A percentile compares a stretch with the other conserved stretches of the same genome.
These are phyloP conservation scores for Penstemon newberryi DNA, from an alignment of 257 asterid genomes.

Conservation along the genomic window DNA sequence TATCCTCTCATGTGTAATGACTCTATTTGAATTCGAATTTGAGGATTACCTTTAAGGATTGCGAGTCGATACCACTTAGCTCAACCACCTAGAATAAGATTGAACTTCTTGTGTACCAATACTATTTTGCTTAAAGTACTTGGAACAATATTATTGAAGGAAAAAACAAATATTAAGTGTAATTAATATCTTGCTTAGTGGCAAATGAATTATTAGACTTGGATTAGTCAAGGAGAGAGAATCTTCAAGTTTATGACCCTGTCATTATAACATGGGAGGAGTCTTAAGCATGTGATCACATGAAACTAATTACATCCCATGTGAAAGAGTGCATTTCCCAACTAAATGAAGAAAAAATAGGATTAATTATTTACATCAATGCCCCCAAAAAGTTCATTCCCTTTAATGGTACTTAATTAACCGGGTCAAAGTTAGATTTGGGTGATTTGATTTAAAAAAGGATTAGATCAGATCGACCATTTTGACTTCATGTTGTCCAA, in stretches of 20 bases:
- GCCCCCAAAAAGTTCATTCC: constrained; percentile 31
- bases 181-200: constrained; percentile 19
- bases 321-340: constrained; percentile 46
- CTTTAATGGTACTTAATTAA: background rate
- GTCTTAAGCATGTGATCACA: constrained; percentile 68
- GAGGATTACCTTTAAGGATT: too few relatives aligned
- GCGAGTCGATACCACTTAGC: too few relatives aligned
- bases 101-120: background rate
- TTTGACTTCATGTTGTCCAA: too few relatives aligned
- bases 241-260: constrained; percentile 31
- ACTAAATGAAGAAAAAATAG: constrained; percentile 27
- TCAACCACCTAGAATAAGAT: too few relatives aligned
- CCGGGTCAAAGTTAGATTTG: too few relatives aligned
- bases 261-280: constrained; percentile 60
- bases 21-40: too few relatives aligned
- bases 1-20: too few relatives aligned
- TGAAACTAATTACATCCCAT: constrained; percentile 60
- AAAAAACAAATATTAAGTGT: background rate
- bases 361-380: constrained; percentile 22
- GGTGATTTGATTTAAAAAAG: too few relatives aligned
- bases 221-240: constrained; percentile 40
- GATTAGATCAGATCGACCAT: too few relatives aligned
- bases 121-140: background rate
- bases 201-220: constrained; percentile 32
- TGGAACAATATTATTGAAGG: background rate